Conservation (phyloP, 2,329 filamentous ascomycete genomes). For the Exophiala viscosa region DNA sequence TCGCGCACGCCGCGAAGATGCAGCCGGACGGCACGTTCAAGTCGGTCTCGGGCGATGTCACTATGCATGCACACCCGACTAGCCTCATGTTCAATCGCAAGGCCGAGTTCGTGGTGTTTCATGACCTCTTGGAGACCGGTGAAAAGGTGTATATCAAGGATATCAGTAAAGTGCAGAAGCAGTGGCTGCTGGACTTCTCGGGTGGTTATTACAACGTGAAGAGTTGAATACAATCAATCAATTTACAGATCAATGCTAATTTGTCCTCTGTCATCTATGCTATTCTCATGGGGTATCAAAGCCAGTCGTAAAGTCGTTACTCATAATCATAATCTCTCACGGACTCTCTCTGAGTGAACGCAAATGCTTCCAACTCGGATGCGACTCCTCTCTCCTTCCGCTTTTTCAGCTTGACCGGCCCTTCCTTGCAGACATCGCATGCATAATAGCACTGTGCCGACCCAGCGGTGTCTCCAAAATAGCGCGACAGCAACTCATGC, state of each 20-base stretch:
- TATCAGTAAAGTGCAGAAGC: conserved; percentile 87
- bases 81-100: conserved; percentile 95
- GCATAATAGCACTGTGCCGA: conserved; percentile 61
- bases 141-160: conserved; percentile 88
- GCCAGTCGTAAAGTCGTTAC: conserved; percentile 11
- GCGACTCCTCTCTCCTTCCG: conserved; percentile 46
- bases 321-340: conserved; percentile 23
- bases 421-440: conserved; percentile 75
- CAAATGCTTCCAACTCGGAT: conserved; percentile 30
- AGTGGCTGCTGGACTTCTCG: conserved; percentile 87
- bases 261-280: neutral
- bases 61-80: conserved; percentile 82
- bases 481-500: conserved; percentile 69
- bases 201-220: conserved; percentile 71
- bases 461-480: conserved; percentile 59
- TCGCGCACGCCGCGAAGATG: conserved; percentile 91
- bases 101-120: conserved; percentile 93
- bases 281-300: conserved; percentile 6
- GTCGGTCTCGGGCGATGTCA: conserved; percentile 74
- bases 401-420: conserved; percentile 51
- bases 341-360: conserved; percentile 30
- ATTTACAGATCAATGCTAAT: neutral
- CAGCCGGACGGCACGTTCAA: conserved; percentile 86
- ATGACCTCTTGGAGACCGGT: conserved; percentile 85
- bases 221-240: neutral